Base-by-base conservation (phyloP, 1,139 yeast genomes). In the Scheffersomyces lignicola region DNA sequence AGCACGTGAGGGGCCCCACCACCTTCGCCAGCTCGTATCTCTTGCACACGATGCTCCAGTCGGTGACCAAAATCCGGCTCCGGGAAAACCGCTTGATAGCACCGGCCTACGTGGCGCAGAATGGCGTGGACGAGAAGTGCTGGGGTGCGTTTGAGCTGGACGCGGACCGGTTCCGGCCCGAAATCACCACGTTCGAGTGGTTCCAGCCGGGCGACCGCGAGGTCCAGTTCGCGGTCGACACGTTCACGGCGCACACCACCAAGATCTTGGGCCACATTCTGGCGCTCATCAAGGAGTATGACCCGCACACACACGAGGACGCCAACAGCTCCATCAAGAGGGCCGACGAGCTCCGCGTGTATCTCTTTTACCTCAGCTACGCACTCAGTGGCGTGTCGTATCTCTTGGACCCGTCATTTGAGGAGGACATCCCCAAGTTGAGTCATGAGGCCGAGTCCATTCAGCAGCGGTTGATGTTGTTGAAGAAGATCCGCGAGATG, bases 111-210 rank as follows among this genome's bases (percentile, higher is more conserved):
- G 51, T 43, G 9, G 38, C 43, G 14, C 39, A 51, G 12, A 44
- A 60, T 22, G 72, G 72, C 1, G 51, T 73, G n/a, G 61, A 62
- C 22, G 79, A 72, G 33, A 65, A 65, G 13, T 73, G 81, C 44
- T 84, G 94, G 94, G 94, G 92, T 32, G 88, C 80, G 0, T 73
- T 76, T 41, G 88, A 81, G 49, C 77, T 80, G 45, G 62, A 60
- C 29, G 68, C 70, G 18, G 49, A 58, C 2, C 56, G 74, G 20
- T 68, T 70, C 35, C 41, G 54, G 7, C 44, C 53, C 9, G 72
- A 73, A 9, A 71, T 76, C 34, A 56, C 82, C 24, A 52, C 67
- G 0, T 80, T 88, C 46, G 64, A 71, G 1, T 92, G 98, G 98
- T 88, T 81, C 51, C 56, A 73, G 1, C 97, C 97, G 0, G 51